Evolutionary conservation across 176 grass and related monocot species (phyloP).

Genomic region (Oryza australiensis): DNA sequence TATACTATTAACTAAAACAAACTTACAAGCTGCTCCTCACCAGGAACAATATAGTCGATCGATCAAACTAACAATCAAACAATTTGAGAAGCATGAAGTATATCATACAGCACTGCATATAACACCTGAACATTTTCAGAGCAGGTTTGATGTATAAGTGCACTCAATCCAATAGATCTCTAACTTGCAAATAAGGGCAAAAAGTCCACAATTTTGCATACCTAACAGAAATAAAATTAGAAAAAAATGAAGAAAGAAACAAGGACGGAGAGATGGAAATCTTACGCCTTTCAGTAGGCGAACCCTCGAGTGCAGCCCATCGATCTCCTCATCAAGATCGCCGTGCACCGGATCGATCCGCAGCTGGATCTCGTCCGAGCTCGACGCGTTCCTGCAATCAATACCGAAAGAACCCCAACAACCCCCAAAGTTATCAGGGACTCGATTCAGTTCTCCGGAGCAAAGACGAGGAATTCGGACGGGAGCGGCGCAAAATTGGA

Average conservation of each 20-base stretch:
- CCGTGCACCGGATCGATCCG: conserved; percentile 70
- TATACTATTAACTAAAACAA: not conserved
- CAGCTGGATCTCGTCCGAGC: conserved; percentile 74
- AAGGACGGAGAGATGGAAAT: not conserved
- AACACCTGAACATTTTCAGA: not conserved
- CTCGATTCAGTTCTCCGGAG: not conserved
- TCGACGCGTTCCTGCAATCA: conserved; percentile 47
- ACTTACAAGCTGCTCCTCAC: not conserved
- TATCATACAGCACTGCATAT: not conserved
- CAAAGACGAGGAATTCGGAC: not conserved
- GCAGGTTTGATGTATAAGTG: not conserved
- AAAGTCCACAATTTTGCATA: not conserved
- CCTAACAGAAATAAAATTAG: not conserved
- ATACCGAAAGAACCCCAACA: not conserved
- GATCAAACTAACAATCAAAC: not conserved
- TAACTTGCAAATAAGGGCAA: not conserved
- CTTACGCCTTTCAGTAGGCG: conserved; percentile 63
- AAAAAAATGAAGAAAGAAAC: not conserved
- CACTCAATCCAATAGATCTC: not conserved
- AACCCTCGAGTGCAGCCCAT: conserved; percentile 53
- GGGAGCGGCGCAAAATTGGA: not conserved
- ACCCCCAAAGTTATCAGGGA: not conserved
- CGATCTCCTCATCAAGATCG: conserved; percentile 72
- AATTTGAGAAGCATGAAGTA: not conserved
- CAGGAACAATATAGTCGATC: not conserved